phyloP scores from a whole-genome alignment of 495 filamentous ascomycete genomes.

The Patellaria atrata region DNA sequence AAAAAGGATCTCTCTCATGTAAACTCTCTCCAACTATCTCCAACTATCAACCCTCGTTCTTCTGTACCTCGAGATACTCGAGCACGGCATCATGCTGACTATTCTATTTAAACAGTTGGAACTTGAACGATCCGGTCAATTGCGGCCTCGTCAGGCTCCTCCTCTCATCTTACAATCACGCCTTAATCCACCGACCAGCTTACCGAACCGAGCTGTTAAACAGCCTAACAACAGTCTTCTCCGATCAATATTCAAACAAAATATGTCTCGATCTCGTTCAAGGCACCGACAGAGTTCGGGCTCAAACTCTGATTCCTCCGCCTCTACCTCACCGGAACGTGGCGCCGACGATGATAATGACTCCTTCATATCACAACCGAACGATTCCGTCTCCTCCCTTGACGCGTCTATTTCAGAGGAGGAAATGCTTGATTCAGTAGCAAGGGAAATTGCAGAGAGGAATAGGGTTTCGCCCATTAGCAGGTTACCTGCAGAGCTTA shows the following conservation, averaged over 20 bases:
- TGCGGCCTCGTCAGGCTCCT: no score
- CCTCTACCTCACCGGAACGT: slow-evolving; percentile 59
- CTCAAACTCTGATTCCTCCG: slow-evolving; percentile 43
- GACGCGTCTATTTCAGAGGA: slow-evolving; percentile 32
- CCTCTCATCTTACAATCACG: no score
- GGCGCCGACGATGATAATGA: slow-evolving; percentile 73
- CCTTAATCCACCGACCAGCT: no score
- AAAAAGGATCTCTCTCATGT: no score
- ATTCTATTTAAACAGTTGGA: no score
- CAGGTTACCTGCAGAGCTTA: slow-evolving; percentile 78
- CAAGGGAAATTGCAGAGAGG: slow-evolving; percentile 54
- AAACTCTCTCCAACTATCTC: no score
- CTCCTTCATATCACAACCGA: slow-evolving; percentile 68
- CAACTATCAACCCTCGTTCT: no score
- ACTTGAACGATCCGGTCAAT: no score
- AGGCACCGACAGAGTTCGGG: slow-evolving; percentile 17
- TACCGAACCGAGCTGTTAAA: no score
- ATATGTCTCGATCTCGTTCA: slow-evolving; percentile 20
- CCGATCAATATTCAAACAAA: background rate
- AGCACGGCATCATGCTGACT: no score
- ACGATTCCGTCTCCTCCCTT: slow-evolving; percentile 84
- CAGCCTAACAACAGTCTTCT: background rate
- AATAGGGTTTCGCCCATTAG: slow-evolving; percentile 57
- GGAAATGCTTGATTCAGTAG: slow-evolving; percentile 39
- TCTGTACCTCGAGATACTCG: no score